Evolutionary conservation across 179 eudicot species (phyloP).

Genomic region (Corrigiola litoralis): DNA sequence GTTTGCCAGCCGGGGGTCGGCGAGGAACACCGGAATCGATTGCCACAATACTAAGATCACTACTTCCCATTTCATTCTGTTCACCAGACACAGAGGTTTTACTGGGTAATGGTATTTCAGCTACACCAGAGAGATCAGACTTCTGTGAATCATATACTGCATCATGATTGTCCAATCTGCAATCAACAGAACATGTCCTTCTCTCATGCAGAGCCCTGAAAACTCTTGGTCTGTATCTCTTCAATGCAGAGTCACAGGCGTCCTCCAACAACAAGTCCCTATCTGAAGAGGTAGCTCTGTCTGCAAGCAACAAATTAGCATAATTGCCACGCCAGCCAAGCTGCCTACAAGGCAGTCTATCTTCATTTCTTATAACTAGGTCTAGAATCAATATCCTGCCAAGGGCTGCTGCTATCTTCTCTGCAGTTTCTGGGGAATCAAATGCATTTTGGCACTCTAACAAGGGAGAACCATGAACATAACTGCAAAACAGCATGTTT

Average conservation of each 20-base stretch:
- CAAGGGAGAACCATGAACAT: slow-evolving; percentile 88
- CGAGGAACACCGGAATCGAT: slow-evolving; percentile 99
- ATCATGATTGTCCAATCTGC: slow-evolving; percentile 50
- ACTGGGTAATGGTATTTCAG: slow-evolving; percentile 50
- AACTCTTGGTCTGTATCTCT: slow-evolving; percentile 62
- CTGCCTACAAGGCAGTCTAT: slow-evolving; percentile 89
- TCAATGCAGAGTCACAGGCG: slow-evolving; percentile 72
- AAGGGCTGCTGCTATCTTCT: slow-evolving; percentile 72
- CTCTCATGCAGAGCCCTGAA: slow-evolving; percentile 61
- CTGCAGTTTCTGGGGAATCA: slow-evolving; percentile 64
- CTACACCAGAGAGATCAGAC: slow-evolving; percentile 53
- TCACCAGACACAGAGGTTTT: slow-evolving; percentile 40
- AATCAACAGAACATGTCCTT: slow-evolving; percentile 72
- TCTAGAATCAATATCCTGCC: slow-evolving; percentile 93
- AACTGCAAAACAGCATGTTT: slow-evolving; percentile 47
- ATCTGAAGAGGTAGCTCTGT: slow-evolving; percentile 51
- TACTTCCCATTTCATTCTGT: slow-evolving; percentile 27
- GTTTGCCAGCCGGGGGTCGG: slow-evolving; percentile 94
- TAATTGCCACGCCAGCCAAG: slow-evolving; percentile 97
- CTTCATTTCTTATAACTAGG: slow-evolving; percentile 95
- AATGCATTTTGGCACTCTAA: slow-evolving; percentile 78
- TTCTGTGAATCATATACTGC: slow-evolving; percentile 43
- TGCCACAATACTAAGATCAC: slow-evolving; percentile 69
- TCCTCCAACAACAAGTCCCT: slow-evolving; percentile 65
- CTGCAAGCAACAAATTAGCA: slow-evolving; percentile 79